These are phyloP conservation scores for Rhinocladiella similis DNA, from an alignment of 2,329 filamentous ascomycete genomes.

Conservation along the genomic window DNA sequence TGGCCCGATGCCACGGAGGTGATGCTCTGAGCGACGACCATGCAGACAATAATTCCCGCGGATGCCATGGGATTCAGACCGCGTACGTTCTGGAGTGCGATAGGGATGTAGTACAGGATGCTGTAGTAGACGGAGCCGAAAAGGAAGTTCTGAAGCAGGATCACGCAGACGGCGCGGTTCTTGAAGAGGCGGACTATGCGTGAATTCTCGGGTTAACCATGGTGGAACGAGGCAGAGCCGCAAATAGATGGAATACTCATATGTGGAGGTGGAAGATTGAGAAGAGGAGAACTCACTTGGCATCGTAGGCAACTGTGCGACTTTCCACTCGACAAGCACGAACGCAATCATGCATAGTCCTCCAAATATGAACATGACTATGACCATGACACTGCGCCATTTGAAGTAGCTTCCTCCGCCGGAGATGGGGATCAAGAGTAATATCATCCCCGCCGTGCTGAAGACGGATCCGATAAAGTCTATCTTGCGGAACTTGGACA, in stretches of 20 bases:
- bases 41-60: slow-evolving; percentile 52
- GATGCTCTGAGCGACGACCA: slow-evolving; percentile 49
- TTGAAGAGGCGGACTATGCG: slow-evolving; percentile 48
- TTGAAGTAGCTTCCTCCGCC: slow-evolving; percentile 69
- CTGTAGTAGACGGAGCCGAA: slow-evolving; percentile 61
- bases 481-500: background rate
- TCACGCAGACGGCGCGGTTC: slow-evolving; percentile 53
- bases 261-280: background rate
- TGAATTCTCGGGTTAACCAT: background rate
- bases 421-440: slow-evolving; percentile 43
- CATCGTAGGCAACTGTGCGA: slow-evolving; percentile 7
- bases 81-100: slow-evolving; percentile 62
- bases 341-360: slow-evolving; percentile 64
- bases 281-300: background rate
- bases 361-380: slow-evolving; percentile 77
- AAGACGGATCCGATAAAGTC: background rate
- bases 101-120: slow-evolving; percentile 61
- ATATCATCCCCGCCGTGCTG: background rate
- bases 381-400: slow-evolving; percentile 71
- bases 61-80: slow-evolving; percentile 48
- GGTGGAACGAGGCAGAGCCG: too few relatives aligned
- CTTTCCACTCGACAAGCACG: slow-evolving; percentile 62
- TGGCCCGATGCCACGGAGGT: slow-evolving; percentile 44
- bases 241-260: too few relatives aligned
- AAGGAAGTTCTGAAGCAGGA: slow-evolving; percentile 61